phyloP scores from a whole-genome alignment of 257 asterid genomes.

The Ajuga chamaepitys region DNA sequence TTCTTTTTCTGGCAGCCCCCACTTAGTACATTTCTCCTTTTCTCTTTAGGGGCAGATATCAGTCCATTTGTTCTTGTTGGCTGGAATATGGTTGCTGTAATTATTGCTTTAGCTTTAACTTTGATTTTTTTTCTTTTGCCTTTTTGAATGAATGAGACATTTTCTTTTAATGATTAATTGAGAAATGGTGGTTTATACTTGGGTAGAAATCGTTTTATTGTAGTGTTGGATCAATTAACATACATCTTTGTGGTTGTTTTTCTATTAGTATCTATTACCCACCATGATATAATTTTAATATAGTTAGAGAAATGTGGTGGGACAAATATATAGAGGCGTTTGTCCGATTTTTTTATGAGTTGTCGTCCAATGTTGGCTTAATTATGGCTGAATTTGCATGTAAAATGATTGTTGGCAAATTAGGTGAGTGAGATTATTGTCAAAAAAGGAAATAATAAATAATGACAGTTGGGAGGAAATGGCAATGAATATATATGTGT shows the following conservation, averaged over 20 bases:
- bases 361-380: too few relatives aligned
- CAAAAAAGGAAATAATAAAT: not conserved
- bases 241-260: not conserved
- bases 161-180: conserved; percentile 8
- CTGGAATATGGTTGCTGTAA: conserved; percentile 44
- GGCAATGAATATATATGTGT: conserved; percentile 8
- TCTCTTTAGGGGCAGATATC: conserved; percentile 15
- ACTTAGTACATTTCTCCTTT: conserved; percentile 12
- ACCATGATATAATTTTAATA: too few relatives aligned
- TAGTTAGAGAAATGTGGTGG: too few relatives aligned
- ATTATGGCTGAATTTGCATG: too few relatives aligned
- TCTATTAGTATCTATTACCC: too few relatives aligned
- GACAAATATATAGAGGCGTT: too few relatives aligned
- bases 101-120: conserved; percentile 46
- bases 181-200: conserved; percentile 10
- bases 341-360: too few relatives aligned
- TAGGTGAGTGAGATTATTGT: not conserved
- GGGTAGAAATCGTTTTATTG: conserved; percentile 8
- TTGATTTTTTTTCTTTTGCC: conserved; percentile 23
- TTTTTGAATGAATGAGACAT: conserved; percentile 19
- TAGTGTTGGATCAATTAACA: not conserved
- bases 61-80: conserved; percentile 42
- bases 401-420: not conserved
- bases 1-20: not conserved
- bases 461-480: conserved; percentile 17